phyloP scores from a whole-genome alignment of 1,284 basidiomycete genomes.

The Mycena sp. region DNA sequence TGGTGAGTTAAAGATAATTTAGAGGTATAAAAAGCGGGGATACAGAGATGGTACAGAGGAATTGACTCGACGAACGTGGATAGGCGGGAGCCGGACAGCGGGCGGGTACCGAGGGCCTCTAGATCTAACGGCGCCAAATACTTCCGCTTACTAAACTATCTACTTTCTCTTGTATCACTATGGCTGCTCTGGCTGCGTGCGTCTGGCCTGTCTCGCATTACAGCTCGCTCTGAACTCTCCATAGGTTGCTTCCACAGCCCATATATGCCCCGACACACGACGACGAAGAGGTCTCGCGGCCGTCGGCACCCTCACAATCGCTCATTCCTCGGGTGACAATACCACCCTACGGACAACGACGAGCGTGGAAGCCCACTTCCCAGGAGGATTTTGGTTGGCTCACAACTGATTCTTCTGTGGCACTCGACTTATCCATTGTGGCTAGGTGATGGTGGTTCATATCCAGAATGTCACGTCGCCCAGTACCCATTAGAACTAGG shows the following conservation, averaged over 20 bases:
- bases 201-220: conserved; percentile 37
- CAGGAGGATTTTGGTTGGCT: conserved; percentile 86
- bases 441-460: conserved; percentile 90
- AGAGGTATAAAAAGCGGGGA: conserved; percentile 12
- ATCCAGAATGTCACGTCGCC: conserved; percentile 97
- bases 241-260: conserved; percentile 74
- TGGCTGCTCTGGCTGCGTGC: conserved; percentile 71
- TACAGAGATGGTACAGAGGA: conserved; percentile 6
- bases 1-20: conserved; percentile 23
- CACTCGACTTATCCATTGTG: conserved; percentile 5
- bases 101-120: neutral
- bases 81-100: neutral
- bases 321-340: conserved; percentile 63
- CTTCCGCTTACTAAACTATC: neutral
- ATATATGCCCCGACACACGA: conserved; percentile 60
- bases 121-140: no score
- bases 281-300: conserved; percentile 62
- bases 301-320: conserved; percentile 49
- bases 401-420: neutral
- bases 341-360: conserved; percentile 87
- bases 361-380: conserved; percentile 86
- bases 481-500: conserved; percentile 98
- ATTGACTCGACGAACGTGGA: conserved; percentile 24
- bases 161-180: conserved; percentile 31
- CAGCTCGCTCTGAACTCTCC: neutral